Evolutionary conservation across 768 basidiomycete genomes (phyloP).

Genomic region (Dentipellis sp.): DNA sequence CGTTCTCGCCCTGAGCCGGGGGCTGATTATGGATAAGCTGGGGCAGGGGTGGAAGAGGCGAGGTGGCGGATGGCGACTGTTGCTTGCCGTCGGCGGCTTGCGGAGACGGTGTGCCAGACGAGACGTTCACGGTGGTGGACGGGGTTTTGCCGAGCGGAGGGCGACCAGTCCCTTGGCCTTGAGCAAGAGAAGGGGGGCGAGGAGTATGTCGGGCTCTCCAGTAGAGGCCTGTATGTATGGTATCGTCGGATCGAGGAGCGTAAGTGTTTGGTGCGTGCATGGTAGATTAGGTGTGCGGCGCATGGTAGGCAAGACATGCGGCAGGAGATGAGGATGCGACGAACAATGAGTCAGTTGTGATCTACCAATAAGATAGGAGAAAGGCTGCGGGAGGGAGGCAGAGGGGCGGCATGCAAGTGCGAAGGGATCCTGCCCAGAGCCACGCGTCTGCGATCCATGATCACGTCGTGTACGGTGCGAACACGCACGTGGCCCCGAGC

Average conservation of each 20-base stretch:
- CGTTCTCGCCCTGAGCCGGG: slow-evolving; percentile 9
- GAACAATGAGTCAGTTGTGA: slow-evolving; percentile 5
- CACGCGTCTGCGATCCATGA: slow-evolving; percentile 12
- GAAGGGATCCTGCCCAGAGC: slow-evolving; percentile 14
- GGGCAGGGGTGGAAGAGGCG: slow-evolving; percentile 22
- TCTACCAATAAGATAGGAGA: slow-evolving; percentile 13
- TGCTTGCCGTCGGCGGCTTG: background rate
- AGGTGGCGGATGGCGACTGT: slow-evolving; percentile 19
- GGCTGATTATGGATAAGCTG: slow-evolving; percentile 15
- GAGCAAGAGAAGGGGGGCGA: slow-evolving; percentile 53
- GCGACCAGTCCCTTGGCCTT: slow-evolving; percentile 11
- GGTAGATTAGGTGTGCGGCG: background rate
- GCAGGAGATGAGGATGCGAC: slow-evolving; percentile 9
- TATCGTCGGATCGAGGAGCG: background rate
- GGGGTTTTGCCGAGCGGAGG: slow-evolving; percentile 15
- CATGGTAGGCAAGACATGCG: slow-evolving; percentile 4
- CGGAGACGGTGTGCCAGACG: background rate
- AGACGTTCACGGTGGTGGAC: slow-evolving; percentile 20
- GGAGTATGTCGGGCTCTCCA: slow-evolving; percentile 75
- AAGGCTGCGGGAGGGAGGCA: slow-evolving; percentile 5
- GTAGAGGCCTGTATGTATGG: slow-evolving; percentile 55
- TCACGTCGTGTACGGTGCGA: background rate
- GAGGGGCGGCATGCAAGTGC: background rate
- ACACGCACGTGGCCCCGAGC: slow-evolving; percentile 29
- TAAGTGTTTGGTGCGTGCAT: background rate